Conservation (phyloP, 2,329 filamentous ascomycete species). For the Fusarium pseudonygamai region DNA sequence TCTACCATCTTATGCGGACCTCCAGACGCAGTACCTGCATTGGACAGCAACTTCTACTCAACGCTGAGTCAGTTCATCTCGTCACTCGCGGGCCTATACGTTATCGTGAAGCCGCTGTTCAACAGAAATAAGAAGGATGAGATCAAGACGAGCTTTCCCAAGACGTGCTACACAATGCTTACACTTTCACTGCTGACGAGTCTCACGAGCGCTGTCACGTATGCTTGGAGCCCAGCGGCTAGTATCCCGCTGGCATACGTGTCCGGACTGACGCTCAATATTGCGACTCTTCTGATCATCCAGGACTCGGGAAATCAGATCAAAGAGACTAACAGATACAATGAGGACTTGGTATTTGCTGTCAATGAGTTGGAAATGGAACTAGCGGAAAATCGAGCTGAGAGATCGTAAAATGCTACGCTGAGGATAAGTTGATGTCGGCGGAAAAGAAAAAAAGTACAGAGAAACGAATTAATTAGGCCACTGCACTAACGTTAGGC, state of each 20-base stretch:
- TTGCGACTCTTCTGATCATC: background rate
- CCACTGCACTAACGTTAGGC: no score
- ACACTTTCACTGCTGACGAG: background rate
- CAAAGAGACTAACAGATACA: background rate
- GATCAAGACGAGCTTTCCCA: background rate
- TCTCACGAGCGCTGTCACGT: background rate
- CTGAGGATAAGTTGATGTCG: background rate
- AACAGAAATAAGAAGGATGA: background rate
- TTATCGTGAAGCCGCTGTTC: background rate
- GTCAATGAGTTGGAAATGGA: background rate
- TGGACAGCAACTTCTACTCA: background rate
- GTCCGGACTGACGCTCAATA: background rate
- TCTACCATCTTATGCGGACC: background rate
- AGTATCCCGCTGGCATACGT: background rate
- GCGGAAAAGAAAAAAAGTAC: background rate
- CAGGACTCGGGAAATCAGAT: background rate
- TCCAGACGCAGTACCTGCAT: background rate
- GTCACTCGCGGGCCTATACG: background rate
- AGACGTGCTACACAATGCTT: background rate
- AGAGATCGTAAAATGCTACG: background rate
- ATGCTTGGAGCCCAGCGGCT: background rate
- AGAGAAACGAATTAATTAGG: background rate
- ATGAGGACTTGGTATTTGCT: background rate
- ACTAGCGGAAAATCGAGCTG: background rate
- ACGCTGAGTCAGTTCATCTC: background rate